Conservation (phyloP, 1,284 basidiomycete species). For the Puccinia coronata region DNA sequence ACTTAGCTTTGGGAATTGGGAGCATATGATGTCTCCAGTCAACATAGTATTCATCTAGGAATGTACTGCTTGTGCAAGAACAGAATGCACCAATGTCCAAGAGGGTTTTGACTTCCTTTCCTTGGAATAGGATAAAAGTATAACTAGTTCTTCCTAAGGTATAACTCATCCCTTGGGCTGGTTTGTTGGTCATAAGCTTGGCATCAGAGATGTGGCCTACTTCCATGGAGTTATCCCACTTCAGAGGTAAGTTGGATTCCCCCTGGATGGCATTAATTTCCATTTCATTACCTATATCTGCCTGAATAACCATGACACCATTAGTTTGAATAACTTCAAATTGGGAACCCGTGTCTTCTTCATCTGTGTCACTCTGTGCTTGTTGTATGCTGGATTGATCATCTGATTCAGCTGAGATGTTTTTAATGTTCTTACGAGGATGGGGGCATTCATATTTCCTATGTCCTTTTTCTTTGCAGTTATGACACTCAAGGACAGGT, state of each 20-base stretch:
- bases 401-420: too few species aligned
- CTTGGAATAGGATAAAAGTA: not conserved
- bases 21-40: not conserved
- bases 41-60: not conserved
- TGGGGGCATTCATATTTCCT: too few species aligned
- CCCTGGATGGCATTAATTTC: not conserved
- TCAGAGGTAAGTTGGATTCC: not conserved
- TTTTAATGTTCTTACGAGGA: too few species aligned
- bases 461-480: too few species aligned
- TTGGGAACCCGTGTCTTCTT: too few species aligned
- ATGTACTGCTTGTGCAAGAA: not conserved
- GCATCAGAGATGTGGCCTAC: not conserved
- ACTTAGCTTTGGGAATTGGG: constrained; percentile 2
- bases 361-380: too few species aligned
- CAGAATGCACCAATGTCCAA: not conserved
- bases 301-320: not conserved
- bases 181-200: not conserved
- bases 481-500: too few species aligned
- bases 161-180: not conserved
- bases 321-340: too few species aligned
- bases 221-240: not conserved
- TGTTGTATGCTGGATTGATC: too few species aligned
- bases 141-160: not conserved
- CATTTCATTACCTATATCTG: not conserved
- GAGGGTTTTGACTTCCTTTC: too few species aligned